Conservation (phyloP, 208 protist genomes). For the Trypanosoma vivax region DNA sequence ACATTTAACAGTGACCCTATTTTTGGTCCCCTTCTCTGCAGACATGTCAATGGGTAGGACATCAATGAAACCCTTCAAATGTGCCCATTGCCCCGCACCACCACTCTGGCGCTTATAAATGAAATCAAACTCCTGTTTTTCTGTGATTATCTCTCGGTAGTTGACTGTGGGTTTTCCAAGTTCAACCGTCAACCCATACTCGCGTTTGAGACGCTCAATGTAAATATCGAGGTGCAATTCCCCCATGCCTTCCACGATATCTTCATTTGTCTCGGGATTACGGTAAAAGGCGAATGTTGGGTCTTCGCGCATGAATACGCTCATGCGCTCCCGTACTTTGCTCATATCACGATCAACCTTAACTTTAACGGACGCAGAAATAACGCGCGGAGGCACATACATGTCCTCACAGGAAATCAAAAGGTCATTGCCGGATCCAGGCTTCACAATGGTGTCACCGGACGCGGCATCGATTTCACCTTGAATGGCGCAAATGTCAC, state of each 20-base stretch:
- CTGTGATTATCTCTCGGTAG: constrained; percentile 92
- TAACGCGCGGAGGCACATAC: constrained; percentile 97
- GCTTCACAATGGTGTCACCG: constrained; percentile 94
- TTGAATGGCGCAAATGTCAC: constrained; percentile 98
- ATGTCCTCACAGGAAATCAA: constrained; percentile 92
- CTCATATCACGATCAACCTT: constrained; percentile 80
- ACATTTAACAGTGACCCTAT: constrained; percentile 79
- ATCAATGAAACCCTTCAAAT: constrained; percentile 92
- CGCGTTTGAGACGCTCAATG: constrained; percentile 92
- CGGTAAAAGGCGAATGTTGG: constrained; percentile 94
- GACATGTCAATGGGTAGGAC: constrained; percentile 88
- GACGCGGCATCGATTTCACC: constrained; percentile 96
- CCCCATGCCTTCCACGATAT: constrained; percentile 96
- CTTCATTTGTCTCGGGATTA: constrained; percentile 91
- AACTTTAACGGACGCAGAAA: constrained; percentile 93
- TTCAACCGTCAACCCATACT: constrained; percentile 89
- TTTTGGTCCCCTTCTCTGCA: constrained; percentile 83
- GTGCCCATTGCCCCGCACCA: constrained; percentile 97
- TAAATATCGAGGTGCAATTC: constrained; percentile 97
- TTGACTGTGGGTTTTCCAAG: constrained; percentile 95
- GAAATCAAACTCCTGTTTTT: constrained; percentile 92
- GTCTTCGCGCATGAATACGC: constrained; percentile 94
- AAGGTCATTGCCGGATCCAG: constrained; percentile 44
- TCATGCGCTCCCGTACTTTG: constrained; percentile 74
- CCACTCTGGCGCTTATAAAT: constrained; percentile 99